Evolutionary conservation across 139 green algal species (phyloP), one percentile per base, ranked within the genome.

Genomic region (Limnomonas spitsbergensis): DNA sequence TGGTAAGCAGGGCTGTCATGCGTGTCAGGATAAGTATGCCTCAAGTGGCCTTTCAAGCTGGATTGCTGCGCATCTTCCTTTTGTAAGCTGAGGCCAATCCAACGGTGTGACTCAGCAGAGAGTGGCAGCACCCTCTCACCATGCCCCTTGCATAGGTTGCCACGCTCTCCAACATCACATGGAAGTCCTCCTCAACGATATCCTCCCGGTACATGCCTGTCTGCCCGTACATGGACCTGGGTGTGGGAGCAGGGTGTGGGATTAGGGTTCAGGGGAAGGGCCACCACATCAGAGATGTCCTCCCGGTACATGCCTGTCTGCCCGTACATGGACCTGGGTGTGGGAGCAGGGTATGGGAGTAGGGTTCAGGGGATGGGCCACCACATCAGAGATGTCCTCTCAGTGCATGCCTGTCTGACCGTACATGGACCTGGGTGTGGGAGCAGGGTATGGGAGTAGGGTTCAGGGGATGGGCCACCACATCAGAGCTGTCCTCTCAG

Each of bases 191-290:
- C 47, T 61, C 47, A 61, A 20, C 47, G 40, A 75, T 52, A 31
- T 42, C 32, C 68, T 75, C 68, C 20, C n/a, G n/a, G 14, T 53
- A 32, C 20, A 75, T 75, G 35, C 68, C 68, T 14, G 9, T 47
- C 36, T 75, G 68, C 7, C 68, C 68, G 36, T 75, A 75, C 6
- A 40, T 31, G 40, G 68, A 75, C 68, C 68, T 75, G 34, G 31
- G 31, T 38, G 29, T 7, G 66, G 29, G 9, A 37, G 66, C 9
- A 37, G 9, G 66, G 24, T 7, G 29, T 38, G 66, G n/a, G 29
- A 37, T 38, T 7, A 7, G 29, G 29, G 27, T 32, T 7, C 6
- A 37, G 27, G 66, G 29, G 29, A 72, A 39, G 66, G 66, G n/a
- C n/a, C n/a, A n/a, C n/a, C n/a, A n/a, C n/a, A n/a, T 61, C 47